Evolutionary conservation across 495 filamentous ascomycete species (phyloP), one percentile per base, ranked within the genome.

Genomic region (Neurospora africana): DNA sequence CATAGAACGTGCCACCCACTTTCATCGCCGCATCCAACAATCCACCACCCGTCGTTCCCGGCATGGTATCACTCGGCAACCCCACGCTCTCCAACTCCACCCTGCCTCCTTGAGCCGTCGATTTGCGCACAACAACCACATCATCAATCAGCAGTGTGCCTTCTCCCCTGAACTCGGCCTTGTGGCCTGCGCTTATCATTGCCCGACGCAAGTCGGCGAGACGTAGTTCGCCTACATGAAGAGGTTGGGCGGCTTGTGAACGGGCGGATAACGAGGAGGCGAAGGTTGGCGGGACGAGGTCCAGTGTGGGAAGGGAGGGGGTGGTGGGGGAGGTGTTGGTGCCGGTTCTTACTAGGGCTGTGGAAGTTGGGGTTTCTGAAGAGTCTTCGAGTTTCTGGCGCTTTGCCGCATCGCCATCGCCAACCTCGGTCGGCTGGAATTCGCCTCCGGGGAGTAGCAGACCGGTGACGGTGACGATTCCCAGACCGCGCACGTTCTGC

Each of bases 211-310:
- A 82, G 79, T 98, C 94, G 0, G 95, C 93, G 17, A 99, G 86
- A 21, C 95, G 86, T 21, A 98, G 84, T 77, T 99, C 95, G 71
- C 95, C 95, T 30, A 98, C 96, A 78, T 98, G 96, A 13, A 99
- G 87, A 10, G 96, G 93, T 41, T 94, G 94, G 9, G 93, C 89
- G 70, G 92, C 87, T 65, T 65, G 53, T 15, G 91, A 91, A 65
- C 92, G 86, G 5, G 90, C 91, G 1, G 92, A 90, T 3, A 90
- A 91, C 0, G 92, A 90, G 2, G 92, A 89, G 9, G 90, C 89
- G 81, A 95, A 87, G 75, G 84, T 92, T n/a, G 86, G 83, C 2
- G 93, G 92, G 8, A 97, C 82, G 33, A 93, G 83, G 75, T 97
- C 93, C 4, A 99, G 87, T 4, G 89, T 87, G 2, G 95, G 93